Percentiles rank a stretch among this genome's conserved stretches.
Evolutionary conservation across 352 stramenopile genomes (phyloP).

Genomic region (Phytophthora pisi): DNA sequence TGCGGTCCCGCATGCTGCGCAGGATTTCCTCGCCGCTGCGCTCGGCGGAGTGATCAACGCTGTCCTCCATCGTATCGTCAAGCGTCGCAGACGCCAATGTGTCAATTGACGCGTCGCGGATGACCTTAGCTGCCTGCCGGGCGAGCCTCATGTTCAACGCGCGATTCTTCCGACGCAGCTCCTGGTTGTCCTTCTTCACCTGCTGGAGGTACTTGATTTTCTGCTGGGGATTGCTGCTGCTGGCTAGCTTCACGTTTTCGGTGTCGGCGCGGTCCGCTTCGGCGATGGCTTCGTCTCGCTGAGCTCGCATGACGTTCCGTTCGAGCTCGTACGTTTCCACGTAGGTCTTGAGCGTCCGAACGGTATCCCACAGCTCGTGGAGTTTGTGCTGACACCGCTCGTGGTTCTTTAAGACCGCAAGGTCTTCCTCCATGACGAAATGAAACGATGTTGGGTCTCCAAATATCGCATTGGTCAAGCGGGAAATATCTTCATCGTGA

Average conservation of each 20-base stretch:
- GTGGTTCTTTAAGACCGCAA: constrained; percentile 41
- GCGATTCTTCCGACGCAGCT: constrained; percentile 55
- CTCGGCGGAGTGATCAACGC: constrained; percentile 31
- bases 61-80: constrained; percentile 28
- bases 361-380: constrained; percentile 72
- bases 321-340: constrained; percentile 68
- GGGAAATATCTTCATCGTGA: constrained; percentile 15
- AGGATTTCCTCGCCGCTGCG: constrained; percentile 51
- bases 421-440: constrained; percentile 33
- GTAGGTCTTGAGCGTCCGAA: constrained; percentile 64
- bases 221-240: constrained; percentile 70
- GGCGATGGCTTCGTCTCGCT: constrained; percentile 64
- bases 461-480: constrained; percentile 26
- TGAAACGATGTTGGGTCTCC: constrained; percentile 31
- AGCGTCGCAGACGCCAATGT: constrained; percentile 16
- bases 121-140: constrained; percentile 18
- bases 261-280: constrained; percentile 62
- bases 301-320: constrained; percentile 45
- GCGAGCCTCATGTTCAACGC: constrained; percentile 57
- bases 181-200: constrained; percentile 72
- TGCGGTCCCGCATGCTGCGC: constrained; percentile 52
- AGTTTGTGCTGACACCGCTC: constrained; percentile 67
- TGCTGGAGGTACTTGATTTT: constrained; percentile 79
- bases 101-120: constrained; percentile 6
- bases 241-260: constrained; percentile 59